Conservation (phyloP, 305 asterid species). For the Plantago coronopus region DNA sequence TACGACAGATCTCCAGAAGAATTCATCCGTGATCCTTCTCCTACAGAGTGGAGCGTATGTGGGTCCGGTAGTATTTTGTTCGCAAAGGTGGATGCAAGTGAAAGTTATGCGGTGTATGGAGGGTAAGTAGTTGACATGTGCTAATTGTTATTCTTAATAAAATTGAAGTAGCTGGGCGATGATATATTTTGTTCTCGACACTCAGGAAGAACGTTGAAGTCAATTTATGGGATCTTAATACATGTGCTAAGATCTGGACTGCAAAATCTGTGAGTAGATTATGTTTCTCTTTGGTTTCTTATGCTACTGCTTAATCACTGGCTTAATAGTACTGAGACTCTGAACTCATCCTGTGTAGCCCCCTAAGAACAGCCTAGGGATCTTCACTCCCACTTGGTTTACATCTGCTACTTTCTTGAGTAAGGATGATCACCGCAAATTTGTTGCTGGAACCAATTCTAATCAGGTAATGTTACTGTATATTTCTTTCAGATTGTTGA, state of each 20-base stretch:
- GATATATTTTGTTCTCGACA: constrained; percentile 8
- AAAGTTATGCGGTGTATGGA: constrained; percentile 73
- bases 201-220: constrained; percentile 87
- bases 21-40: constrained; percentile 40
- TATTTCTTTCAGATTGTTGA: neutral
- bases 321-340: constrained; percentile 16
- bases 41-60: constrained; percentile 51
- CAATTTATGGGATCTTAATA: constrained; percentile 75
- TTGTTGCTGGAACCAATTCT: constrained; percentile 74
- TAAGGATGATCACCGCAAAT: constrained; percentile 82
- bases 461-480: constrained; percentile 57
- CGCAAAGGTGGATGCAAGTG: constrained; percentile 60
- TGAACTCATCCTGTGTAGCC: constrained; percentile 51
- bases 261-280: constrained; percentile 72
- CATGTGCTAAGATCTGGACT: constrained; percentile 55
- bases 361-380: constrained; percentile 71
- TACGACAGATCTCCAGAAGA: constrained; percentile 36
- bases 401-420: constrained; percentile 78
- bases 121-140: constrained; percentile 54
- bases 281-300: constrained; percentile 15
- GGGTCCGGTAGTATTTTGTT: constrained; percentile 66
- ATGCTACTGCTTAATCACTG: constrained; percentile 10
- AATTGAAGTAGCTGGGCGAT: constrained; percentile 3
- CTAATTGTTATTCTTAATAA: constrained; percentile 6
- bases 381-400: constrained; percentile 85